Base-by-base conservation (phyloP, 768 basidiomycete genomes). In the Kwoniella sp. region DNA sequence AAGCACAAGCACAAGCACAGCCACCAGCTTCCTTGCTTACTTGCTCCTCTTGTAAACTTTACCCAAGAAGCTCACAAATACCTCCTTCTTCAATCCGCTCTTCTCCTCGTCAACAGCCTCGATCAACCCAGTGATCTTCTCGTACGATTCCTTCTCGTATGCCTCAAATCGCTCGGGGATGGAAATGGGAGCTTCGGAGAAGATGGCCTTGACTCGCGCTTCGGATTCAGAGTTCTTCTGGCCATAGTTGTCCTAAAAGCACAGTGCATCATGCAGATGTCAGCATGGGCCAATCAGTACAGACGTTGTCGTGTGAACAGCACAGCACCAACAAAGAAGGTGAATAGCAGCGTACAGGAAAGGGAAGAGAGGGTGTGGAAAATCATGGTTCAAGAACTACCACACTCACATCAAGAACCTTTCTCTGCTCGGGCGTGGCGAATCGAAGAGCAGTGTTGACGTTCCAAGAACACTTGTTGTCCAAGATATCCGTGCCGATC, bases 391-490 rank as follows among this genome's bases (percentile, higher is more conserved):
- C 33, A 13, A 13, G 7, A 6, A 6, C 33, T 19, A 33, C 21
- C 40, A 48, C 55, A 60, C 81, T 65, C 68, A 82, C 81, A 63
- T 84, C 83, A 24, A 84, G 80, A 27, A 82, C 72, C 54, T 80
- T 78, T 13, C 83, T 76, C 70, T 84, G 83, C 46, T 81, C 81
- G 1, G 80, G 72, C 3, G 77, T 78, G 27, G 81, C 82, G 57
- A 74, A 64, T 57, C 77, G 65, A 62, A 98, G 83, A 27, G 92
- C 96, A 22, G 86, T 87, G 82, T 96, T 97, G 80, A 98, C 84
- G 71, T 88, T 88, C 96, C 95, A 99, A 19, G 89, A 90, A 81
- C 95, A 98, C 83, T 99, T 99, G 86, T 97, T 97, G 81, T 99
- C 95, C 74, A 97, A 80, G 74, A 99, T 99, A 79, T 98, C 96